Base-by-base conservation (phyloP, 2,329 filamentous ascomycete genomes). In the Venturia aucupariae region DNA sequence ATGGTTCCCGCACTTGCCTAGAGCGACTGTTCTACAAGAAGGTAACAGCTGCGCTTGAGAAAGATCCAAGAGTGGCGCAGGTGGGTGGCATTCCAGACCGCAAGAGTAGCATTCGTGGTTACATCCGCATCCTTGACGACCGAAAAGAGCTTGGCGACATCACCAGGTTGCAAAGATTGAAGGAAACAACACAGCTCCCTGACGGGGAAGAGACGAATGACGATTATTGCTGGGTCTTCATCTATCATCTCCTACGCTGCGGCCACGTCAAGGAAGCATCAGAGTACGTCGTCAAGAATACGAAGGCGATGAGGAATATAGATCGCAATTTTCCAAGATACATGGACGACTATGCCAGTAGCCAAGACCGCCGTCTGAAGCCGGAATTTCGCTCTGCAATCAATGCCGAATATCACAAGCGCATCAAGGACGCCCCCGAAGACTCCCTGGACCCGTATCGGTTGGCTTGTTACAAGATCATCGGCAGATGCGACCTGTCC, bases 401-500 rank as follows among this genome's bases (percentile, higher is more conserved):
- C 76, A 90, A 89, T 69, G 90, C 89, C 67, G 92, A 97, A 72
- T 97, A 95, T 75, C 89, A 89, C 62, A 90, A 95, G 73, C 87
- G 92, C 57, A 84, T 87, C 32, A 88, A 90, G 68, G 90, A 95
- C 71, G 90, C 90, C 0, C 54, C 65, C 0, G 90, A 94, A 65
- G 88, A 92, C 72, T 90, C 90, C 1, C 86, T 95, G 68, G 94
- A 99, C 74, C 94, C 94, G 32, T 99, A 95, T 79, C 87, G 92
- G 63, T 92, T 96, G 86, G 92, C 93, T 60, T 97, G 94, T 75
- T 97, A 97, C 82, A 97, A 99, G 81, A 87, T 99, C 67, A 89
- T 99, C 70, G 94, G 95, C 57, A 91, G 85, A 61, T 87, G 85
- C 71, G 85, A 88, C 67, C 77, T 87, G 65, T 78, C 75, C 60